Evolutionary conservation across 768 basidiomycete species (phyloP).

Genomic region (Clitopilus hobsonii): DNA sequence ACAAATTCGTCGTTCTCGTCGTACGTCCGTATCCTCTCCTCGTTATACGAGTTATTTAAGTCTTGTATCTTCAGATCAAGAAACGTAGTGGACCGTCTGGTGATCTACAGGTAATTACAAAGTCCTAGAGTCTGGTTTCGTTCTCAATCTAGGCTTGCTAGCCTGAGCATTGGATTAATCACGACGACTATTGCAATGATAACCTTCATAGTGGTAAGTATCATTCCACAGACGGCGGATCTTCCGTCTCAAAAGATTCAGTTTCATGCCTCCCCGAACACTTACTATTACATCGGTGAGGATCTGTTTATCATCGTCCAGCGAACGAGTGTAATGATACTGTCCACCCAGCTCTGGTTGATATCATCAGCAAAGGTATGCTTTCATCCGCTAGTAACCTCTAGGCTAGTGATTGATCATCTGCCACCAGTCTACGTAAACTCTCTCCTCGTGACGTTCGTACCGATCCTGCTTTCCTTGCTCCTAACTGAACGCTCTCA

Average conservation of each 20-base stretch:
- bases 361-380: neutral
- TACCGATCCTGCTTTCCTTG: neutral
- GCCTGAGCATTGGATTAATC: constrained; percentile 2
- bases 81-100: constrained; percentile 4
- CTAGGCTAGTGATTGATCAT: neutral
- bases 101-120: too few relatives aligned
- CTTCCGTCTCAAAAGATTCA: neutral
- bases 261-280: neutral
- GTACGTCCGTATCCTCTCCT: neutral
- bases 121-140: too few relatives aligned
- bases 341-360: neutral
- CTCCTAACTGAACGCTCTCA: neutral
- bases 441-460: neutral
- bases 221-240: too few relatives aligned
- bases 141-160: too few relatives aligned
- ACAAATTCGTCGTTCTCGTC: constrained; percentile 2
- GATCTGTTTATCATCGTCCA: too few relatives aligned
- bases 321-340: too few relatives aligned
- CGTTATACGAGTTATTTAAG: neutral
- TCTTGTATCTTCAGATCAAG: neutral
- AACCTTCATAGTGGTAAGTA: constrained; percentile 1
- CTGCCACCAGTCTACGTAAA: neutral
- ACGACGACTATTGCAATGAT: neutral
- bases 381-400: neutral
- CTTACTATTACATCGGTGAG: neutral